A percentile compares a stretch with the other conserved stretches of the same genome.
Conservation (phyloP, 306 rosid genomes). For the Cicer yamashitae region DNA sequence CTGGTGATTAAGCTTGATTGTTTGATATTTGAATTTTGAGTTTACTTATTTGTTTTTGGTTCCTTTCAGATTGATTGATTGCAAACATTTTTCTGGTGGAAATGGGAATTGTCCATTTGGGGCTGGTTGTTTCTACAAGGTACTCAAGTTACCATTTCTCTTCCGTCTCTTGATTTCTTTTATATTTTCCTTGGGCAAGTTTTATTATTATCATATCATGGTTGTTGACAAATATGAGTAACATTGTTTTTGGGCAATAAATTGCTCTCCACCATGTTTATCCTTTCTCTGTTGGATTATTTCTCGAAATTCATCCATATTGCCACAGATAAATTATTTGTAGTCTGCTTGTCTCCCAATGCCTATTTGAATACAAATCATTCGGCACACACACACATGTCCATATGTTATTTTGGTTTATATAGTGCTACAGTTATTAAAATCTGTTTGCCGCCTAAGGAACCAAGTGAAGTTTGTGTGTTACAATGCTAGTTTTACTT, state of each 20-base stretch:
- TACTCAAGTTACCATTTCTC: slow-evolving; percentile 42
- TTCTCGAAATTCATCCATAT: slow-evolving; percentile 17
- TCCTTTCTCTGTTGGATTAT: slow-evolving; percentile 7
- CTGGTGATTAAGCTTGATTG: background rate
- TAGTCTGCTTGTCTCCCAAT: slow-evolving; percentile 6
- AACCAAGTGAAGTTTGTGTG: background rate
- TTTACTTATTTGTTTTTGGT: background rate
- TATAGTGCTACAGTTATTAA: no score
- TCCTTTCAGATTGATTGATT: slow-evolving; percentile 75
- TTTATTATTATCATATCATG: slow-evolving; percentile 32
- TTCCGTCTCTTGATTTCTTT: slow-evolving; percentile 16
- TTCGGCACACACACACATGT: background rate
- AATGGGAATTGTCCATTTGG: slow-evolving; percentile 95
- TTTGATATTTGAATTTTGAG: slow-evolving; percentile 23
- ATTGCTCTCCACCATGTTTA: slow-evolving; percentile 1
- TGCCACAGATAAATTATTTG: background rate
- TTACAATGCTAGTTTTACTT: background rate
- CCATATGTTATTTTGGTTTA: no score
- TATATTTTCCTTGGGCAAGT: background rate
- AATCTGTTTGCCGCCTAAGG: background rate
- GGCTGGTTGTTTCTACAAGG: slow-evolving; percentile 88
- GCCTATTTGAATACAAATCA: background rate
- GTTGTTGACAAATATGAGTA: slow-evolving; percentile 20
- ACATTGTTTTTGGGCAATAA: slow-evolving; percentile 20
- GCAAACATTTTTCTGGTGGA: slow-evolving; percentile 90